Conservation (phyloP, 768 basidiomycete species). For the Suillus subaureus region DNA sequence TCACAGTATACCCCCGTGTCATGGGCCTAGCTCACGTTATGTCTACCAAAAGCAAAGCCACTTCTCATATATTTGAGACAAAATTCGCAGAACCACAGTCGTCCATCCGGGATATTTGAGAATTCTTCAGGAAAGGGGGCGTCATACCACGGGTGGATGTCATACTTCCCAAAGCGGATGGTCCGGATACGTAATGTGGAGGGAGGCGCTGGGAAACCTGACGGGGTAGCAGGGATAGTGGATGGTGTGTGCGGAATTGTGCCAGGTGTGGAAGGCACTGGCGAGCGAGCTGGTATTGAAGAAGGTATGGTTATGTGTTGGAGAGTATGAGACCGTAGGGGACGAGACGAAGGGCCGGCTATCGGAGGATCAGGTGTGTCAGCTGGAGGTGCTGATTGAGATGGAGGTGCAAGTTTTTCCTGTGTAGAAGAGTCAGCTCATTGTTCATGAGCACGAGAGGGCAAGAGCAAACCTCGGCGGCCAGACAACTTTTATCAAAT, state of each 20-base stretch:
- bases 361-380: constrained; percentile 40
- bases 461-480: constrained; percentile 65
- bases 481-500: constrained; percentile 72
- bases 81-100: constrained; percentile 96
- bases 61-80: constrained; percentile 99
- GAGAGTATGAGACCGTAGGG: constrained; percentile 59
- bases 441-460: neutral
- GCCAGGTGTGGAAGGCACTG: constrained; percentile 40
- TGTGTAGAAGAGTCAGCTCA: constrained; percentile 27
- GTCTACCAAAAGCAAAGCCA: constrained; percentile 80
- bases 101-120: constrained; percentile 85
- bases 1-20: constrained; percentile 11
- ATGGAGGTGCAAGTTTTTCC: constrained; percentile 53
- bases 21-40: constrained; percentile 60
- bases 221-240: constrained; percentile 33
- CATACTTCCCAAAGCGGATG: constrained; percentile 88
- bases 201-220: constrained; percentile 28
- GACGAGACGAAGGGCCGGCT: constrained; percentile 62
- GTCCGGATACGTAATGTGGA: constrained; percentile 71
- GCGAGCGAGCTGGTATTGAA: constrained; percentile 33
- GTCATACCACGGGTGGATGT: constrained; percentile 98
- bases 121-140: constrained; percentile 99
- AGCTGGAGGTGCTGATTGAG: constrained; percentile 32
- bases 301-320: constrained; percentile 39
- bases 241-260: constrained; percentile 35